Percentiles rank a stretch among this genome's conserved stretches.
Evolutionary conservation across 106 monocot genomes (phyloP).

Genomic region (Dendrobium catenatum): DNA sequence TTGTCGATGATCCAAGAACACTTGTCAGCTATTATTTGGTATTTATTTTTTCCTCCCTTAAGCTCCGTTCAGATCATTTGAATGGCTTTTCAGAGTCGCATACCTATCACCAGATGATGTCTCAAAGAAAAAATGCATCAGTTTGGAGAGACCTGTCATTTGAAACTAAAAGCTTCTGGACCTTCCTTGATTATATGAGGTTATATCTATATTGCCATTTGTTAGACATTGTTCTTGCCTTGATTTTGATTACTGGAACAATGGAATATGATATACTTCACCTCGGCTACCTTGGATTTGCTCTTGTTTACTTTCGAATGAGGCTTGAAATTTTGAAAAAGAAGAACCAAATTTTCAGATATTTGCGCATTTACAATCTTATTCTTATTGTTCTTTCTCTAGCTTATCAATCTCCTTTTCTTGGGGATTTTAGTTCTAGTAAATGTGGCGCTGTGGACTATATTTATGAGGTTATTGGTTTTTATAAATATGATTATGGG

Average conservation of each 20-base stretch:
- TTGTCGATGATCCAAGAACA: conserved; percentile 87
- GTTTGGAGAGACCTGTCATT: conserved; percentile 95
- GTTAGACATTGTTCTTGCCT: conserved; percentile 82
- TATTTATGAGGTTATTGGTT: conserved; percentile 88
- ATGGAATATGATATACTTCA: conserved; percentile 96
- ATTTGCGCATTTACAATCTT: conserved; percentile 91
- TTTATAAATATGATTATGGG: conserved; percentile 98
- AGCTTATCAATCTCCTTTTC: conserved; percentile 91
- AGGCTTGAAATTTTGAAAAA: conserved; percentile 90
- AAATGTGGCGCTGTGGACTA: conserved; percentile 42
- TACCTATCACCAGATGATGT: conserved; percentile 68
- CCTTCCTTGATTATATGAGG: conserved; percentile 80
- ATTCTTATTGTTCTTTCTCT: conserved; percentile 85
- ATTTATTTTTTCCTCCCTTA: conserved; percentile 84
- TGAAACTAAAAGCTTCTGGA: conserved; percentile 98
- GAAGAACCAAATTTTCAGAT: conserved; percentile 89
- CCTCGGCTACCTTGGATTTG: conserved; percentile 94
- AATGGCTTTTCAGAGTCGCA: conserved; percentile 56
- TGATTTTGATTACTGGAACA: conserved; percentile 87
- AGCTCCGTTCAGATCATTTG: conserved; percentile 79
- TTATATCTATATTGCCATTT: conserved; percentile 89
- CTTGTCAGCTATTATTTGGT: conserved; percentile 89
- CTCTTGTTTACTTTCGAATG: conserved; percentile 85
- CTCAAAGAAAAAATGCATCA: conserved; percentile 57
- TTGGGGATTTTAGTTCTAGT: conserved; percentile 61